phyloP scores from a whole-genome alignment of 2,329 filamentous ascomycete species.

The Aspergillus sp. region DNA sequence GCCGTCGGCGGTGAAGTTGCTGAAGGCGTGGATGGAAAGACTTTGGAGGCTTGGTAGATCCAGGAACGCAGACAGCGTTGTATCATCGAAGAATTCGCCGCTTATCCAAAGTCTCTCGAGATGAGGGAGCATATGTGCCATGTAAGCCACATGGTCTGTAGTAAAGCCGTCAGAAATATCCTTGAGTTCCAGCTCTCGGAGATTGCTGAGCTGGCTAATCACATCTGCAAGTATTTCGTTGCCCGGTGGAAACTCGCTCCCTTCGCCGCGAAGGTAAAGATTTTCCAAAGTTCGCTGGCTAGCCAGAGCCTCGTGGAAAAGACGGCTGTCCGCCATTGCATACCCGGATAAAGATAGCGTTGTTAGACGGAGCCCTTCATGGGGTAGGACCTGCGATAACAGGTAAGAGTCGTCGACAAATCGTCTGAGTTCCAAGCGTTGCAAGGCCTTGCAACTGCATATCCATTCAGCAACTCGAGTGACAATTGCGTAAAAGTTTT shows the following conservation, averaged over 20 bases:
- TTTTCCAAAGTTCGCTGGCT: conserved; percentile 30
- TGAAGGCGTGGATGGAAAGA: conserved; percentile 34
- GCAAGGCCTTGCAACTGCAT: conserved; percentile 53
- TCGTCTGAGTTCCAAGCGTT: conserved; percentile 52
- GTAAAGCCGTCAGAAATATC: conserved; percentile 38
- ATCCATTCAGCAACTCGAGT: conserved; percentile 58
- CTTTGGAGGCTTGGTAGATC: conserved; percentile 30
- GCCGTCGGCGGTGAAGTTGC: conserved; percentile 33
- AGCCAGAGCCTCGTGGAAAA: conserved; percentile 32
- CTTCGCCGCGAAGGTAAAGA: conserved; percentile 34
- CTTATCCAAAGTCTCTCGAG: conserved; percentile 38
- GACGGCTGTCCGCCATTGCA: conserved; percentile 21
- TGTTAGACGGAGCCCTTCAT: conserved; percentile 28
- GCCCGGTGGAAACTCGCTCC: conserved; percentile 26
- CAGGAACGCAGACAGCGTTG: conserved; percentile 28
- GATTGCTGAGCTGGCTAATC: conserved; percentile 29
- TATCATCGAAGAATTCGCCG: conserved; percentile 32
- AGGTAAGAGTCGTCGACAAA: conserved; percentile 53
- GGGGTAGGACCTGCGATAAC: conserved; percentile 29
- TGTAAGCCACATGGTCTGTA: conserved; percentile 29
- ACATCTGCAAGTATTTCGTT: conserved; percentile 33
- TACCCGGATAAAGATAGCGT: conserved; percentile 34
- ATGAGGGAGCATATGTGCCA: conserved; percentile 31
- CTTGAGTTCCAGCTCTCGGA: conserved; percentile 36
- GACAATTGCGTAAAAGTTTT: conserved; percentile 55